Conservation (phyloP, 2,329 filamentous ascomycete genomes). For the Botrytis cinerea region DNA sequence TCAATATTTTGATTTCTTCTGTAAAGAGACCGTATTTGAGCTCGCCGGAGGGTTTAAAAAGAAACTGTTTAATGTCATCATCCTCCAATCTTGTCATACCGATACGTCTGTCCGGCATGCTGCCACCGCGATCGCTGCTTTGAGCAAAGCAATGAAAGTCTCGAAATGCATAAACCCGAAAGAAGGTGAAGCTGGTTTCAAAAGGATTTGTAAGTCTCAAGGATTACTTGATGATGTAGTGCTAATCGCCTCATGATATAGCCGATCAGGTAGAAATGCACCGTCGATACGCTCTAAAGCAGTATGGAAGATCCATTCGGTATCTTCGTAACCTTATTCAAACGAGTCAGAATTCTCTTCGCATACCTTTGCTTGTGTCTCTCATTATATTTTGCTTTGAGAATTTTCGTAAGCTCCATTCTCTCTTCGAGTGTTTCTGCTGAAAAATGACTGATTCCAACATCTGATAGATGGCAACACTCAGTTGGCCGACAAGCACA, state of each 20-base stretch:
- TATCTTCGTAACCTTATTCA: slow-evolving; percentile 24
- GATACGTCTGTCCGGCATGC: slow-evolving; percentile 29
- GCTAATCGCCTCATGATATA: slow-evolving; percentile 2
- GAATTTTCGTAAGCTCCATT: slow-evolving; percentile 24
- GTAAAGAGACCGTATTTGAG: slow-evolving; percentile 28
- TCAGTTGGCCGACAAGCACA: slow-evolving; percentile 28
- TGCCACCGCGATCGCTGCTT: slow-evolving; percentile 30
- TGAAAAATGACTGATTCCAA: not conserved
- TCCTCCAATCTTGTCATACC: slow-evolving; percentile 30
- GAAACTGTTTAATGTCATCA: slow-evolving; percentile 29
- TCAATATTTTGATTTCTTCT: slow-evolving; percentile 33
- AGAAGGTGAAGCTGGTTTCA: slow-evolving; percentile 13
- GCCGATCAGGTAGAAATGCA: slow-evolving; percentile 25
- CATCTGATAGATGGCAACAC: slow-evolving; percentile 25
- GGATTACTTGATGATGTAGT: not conserved
- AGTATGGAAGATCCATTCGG: slow-evolving; percentile 32
- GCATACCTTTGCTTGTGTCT: slow-evolving; percentile 32
- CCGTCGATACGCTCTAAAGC: slow-evolving; percentile 29
- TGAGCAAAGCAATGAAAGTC: slow-evolving; percentile 28
- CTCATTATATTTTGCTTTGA: slow-evolving; percentile 36
- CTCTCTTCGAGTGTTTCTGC: not conserved
- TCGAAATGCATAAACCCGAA: not conserved
- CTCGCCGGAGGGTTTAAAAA: slow-evolving; percentile 28
- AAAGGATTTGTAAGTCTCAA: slow-evolving; percentile 15
- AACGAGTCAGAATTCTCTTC: slow-evolving; percentile 26